These are phyloP conservation scores for Microsporum canis DNA, from an alignment of 2,329 filamentous ascomycete genomes.

Conservation along the genomic window DNA sequence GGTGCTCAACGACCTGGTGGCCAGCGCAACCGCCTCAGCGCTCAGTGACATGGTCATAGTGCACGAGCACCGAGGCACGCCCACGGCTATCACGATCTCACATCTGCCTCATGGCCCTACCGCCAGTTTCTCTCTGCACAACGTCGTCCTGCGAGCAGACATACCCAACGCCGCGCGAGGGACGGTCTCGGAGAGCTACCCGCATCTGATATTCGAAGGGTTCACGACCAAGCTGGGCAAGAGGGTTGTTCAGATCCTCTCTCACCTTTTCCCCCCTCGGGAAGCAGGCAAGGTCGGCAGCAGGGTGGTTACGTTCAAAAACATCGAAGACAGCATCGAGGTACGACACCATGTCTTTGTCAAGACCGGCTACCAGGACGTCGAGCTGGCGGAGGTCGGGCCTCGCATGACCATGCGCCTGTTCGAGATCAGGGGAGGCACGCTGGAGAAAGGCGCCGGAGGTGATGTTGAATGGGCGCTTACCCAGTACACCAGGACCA, in stretches of 20 bases:
- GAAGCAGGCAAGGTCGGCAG: constrained; percentile 77
- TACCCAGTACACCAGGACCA: constrained; percentile 87
- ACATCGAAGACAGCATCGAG: constrained; percentile 78
- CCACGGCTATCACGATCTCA: constrained; percentile 76
- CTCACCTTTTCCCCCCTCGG: constrained; percentile 86
- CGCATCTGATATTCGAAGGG: constrained; percentile 89
- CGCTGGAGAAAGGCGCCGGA: constrained; percentile 76
- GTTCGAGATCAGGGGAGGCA: constrained; percentile 86
- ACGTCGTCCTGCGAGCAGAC: constrained; percentile 84
- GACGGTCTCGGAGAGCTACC: constrained; percentile 84
- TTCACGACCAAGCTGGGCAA: constrained; percentile 72
- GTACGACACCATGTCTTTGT: constrained; percentile 92
- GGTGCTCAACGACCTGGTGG: constrained; percentile 72
- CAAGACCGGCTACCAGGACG: constrained; percentile 76
- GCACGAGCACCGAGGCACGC: constrained; percentile 86
- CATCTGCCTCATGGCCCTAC: constrained; percentile 85
- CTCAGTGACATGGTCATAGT: constrained; percentile 76
- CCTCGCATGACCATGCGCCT: constrained; percentile 94
- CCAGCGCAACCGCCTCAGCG: constrained; percentile 66
- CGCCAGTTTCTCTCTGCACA: constrained; percentile 77
- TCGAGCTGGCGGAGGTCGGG: constrained; percentile 80
- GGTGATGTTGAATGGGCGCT: constrained; percentile 95
- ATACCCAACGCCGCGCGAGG: constrained; percentile 80
- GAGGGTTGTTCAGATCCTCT: constrained; percentile 77
- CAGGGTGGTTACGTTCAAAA: constrained; percentile 85